Evolutionary conservation across 345 rosid genomes (phyloP).

Genomic region (Melaleuca quinquenervia): DNA sequence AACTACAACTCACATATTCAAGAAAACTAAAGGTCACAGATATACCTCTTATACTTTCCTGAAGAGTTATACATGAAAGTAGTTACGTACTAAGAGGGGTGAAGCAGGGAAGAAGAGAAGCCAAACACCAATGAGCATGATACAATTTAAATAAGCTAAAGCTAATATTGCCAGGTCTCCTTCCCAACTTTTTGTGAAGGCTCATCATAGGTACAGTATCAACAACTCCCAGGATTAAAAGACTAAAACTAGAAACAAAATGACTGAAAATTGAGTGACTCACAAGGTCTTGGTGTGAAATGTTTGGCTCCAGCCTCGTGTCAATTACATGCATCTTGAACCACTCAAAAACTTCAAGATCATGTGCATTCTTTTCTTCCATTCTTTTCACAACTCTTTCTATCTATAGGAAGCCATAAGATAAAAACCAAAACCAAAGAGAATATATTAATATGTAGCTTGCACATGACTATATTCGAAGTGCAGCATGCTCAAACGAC

Average conservation of each 20-base stretch:
- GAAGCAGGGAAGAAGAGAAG: neutral
- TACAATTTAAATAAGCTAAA: neutral
- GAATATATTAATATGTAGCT: neutral
- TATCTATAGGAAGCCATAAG: neutral
- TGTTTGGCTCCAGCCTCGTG: conserved; percentile 63
- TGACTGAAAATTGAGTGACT: conserved; percentile 15
- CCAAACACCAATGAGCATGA: neutral
- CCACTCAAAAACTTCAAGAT: conserved; percentile 63
- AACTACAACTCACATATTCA: neutral
- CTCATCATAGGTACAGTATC: neutral
- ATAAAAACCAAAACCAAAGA: neutral
- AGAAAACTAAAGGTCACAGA: neutral
- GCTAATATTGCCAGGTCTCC: neutral
- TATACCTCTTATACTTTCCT: neutral
- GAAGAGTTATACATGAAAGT: neutral
- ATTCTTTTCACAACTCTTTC: conserved; percentile 34
- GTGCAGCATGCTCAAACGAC: neutral
- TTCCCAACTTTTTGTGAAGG: neutral
- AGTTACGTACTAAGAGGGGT: neutral
- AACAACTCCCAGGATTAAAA: neutral
- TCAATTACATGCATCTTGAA: conserved; percentile 64
- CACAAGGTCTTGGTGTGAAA: conserved; percentile 70
- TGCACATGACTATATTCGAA: neutral
- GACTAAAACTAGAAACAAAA: neutral
- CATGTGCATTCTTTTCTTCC: conserved; percentile 47